Evolutionary conservation across 345 rosid genomes (phyloP).

Genomic region (Populus tremula): DNA sequence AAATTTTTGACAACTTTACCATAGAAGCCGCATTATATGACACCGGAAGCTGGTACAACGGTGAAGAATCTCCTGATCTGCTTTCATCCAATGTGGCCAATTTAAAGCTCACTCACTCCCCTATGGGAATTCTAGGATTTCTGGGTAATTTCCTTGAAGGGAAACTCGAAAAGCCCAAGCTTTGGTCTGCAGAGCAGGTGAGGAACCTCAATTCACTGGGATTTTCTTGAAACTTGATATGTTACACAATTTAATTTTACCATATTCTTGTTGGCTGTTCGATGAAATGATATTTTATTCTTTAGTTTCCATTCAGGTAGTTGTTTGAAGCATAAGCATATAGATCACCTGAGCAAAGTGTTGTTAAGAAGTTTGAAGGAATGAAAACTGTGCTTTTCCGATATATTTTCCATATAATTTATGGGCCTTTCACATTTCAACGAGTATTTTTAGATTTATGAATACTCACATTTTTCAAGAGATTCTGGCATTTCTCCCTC

Average conservation of each 20-base stretch:
- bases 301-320: neutral
- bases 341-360: neutral
- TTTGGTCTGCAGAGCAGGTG: slow-evolving; percentile 96
- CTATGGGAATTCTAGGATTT: slow-evolving; percentile 50
- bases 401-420: neutral
- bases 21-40: slow-evolving; percentile 80
- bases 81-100: slow-evolving; percentile 63
- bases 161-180: slow-evolving; percentile 70
- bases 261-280: neutral
- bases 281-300: neutral
- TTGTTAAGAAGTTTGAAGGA: neutral
- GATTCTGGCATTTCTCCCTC: neutral
- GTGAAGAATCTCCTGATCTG: slow-evolving; percentile 40
- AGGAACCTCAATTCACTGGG: slow-evolving; percentile 30
- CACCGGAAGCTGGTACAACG: slow-evolving; percentile 56
- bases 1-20: slow-evolving; percentile 48
- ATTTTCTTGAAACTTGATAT: neutral
- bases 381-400: neutral
- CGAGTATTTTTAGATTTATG: neutral
- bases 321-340: neutral
- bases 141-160: slow-evolving; percentile 73
- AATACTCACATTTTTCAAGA: neutral
- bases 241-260: neutral
- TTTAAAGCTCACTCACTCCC: slow-evolving; percentile 46
- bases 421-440: neutral